Evolutionary conservation across 345 rosid species (phyloP).

Genomic region (Salix viminalis): DNA sequence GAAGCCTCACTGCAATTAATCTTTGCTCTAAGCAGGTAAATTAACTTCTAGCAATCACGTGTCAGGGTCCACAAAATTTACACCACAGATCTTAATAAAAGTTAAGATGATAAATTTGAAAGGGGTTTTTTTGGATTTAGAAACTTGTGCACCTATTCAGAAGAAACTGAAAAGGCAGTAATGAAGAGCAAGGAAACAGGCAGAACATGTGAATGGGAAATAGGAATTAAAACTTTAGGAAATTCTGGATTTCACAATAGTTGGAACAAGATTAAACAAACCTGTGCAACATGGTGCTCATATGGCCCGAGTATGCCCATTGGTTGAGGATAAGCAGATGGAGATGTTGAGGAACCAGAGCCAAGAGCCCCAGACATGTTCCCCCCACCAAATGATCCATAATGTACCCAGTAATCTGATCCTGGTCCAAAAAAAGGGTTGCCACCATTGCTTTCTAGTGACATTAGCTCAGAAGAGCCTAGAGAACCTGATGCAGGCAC

Average conservation of each 20-base stretch:
- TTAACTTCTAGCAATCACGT: not conserved
- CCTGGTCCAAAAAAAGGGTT: slow-evolving; percentile 42
- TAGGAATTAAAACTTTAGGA: not conserved
- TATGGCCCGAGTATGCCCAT: slow-evolving; percentile 75
- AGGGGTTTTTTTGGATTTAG: not conserved
- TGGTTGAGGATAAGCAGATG: slow-evolving; percentile 52
- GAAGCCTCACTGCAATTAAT: not conserved
- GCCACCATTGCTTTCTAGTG: slow-evolving; percentile 40
- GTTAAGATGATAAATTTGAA: not conserved
- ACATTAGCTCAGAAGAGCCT: slow-evolving; percentile 38
- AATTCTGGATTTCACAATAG: not conserved
- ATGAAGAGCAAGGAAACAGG: not conserved
- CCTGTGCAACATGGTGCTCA: slow-evolving; percentile 60
- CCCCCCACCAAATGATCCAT: slow-evolving; percentile 52
- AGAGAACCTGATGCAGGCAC: slow-evolving; percentile 43
- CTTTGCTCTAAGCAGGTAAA: not conserved
- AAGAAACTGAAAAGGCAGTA: not conserved
- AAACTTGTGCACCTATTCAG: not conserved
- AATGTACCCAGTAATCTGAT: slow-evolving; percentile 47
- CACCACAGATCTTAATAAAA: not conserved
- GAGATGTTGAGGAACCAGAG: slow-evolving; percentile 35
- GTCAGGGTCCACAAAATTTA: not conserved
- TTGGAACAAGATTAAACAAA: slow-evolving; percentile 7
- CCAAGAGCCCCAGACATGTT: slow-evolving; percentile 34
- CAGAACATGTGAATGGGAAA: not conserved